phyloP scores from a whole-genome alignment of 2,329 filamentous ascomycete genomes.

The Botryotinia narcissicola region DNA sequence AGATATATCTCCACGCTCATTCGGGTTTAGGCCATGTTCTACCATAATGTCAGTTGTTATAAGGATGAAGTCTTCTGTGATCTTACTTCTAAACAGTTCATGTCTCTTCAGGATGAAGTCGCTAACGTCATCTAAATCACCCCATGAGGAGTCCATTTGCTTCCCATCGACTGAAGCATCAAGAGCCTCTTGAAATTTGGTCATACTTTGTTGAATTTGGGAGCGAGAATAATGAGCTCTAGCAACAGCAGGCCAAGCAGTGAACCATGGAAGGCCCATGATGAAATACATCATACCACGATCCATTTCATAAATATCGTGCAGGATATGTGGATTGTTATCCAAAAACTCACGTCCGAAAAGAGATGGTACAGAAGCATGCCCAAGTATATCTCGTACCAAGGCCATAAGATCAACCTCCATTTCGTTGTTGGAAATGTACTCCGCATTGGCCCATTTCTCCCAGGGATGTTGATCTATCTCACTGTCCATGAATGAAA shows the following conservation, averaged over 20 bases:
- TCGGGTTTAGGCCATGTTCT: constrained; percentile 5
- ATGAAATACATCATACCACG: constrained; percentile 52
- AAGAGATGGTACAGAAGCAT: constrained; percentile 48
- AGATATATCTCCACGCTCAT: constrained; percentile 46
- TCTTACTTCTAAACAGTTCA: constrained; percentile 40
- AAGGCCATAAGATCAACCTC: constrained; percentile 53
- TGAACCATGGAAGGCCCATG: constrained; percentile 54
- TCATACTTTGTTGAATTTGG: constrained; percentile 43
- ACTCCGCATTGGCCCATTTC: constrained; percentile 46
- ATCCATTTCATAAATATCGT: constrained; percentile 56
- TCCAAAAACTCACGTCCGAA: constrained; percentile 52
- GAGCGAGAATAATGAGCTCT: constrained; percentile 48
- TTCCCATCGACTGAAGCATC: constrained; percentile 43
- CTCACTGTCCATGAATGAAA: constrained; percentile 56
- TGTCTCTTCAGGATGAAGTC: constrained; percentile 45
- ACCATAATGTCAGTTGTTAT: constrained; percentile 21
- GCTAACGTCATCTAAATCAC: constrained; percentile 49
- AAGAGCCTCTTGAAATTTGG: constrained; percentile 45
- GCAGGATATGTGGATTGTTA: constrained; percentile 51
- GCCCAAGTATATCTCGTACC: constrained; percentile 56
- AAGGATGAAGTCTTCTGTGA: constrained; percentile 27
- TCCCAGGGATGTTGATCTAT: constrained; percentile 65
- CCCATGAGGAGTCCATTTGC: constrained; percentile 43
- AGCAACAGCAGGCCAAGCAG: constrained; percentile 51
- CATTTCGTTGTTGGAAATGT: constrained; percentile 46